Conservation (phyloP, 257 asterid genomes). For the Przewalskia tangutica region DNA sequence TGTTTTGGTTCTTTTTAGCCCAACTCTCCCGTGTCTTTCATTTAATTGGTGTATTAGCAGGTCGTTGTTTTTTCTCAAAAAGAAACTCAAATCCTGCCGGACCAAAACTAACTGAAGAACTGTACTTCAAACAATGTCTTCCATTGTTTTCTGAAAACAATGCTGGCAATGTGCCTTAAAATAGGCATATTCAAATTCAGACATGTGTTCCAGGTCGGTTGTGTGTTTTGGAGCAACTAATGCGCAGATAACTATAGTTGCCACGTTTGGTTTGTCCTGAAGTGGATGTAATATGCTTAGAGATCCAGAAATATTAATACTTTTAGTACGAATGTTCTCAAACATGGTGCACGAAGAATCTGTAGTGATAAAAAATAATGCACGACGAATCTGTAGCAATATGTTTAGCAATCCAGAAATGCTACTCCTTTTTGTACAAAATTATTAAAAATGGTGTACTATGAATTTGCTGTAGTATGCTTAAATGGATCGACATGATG, state of each 20-base stretch:
- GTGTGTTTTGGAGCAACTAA: neutral
- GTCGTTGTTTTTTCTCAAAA: neutral
- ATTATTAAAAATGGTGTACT: neutral
- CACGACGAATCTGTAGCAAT: neutral
- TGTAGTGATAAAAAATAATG: neutral
- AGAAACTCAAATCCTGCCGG: neutral
- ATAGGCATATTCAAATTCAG: neutral
- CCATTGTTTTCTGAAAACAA: neutral
- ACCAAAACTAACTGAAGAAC: neutral
- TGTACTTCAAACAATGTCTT: neutral
- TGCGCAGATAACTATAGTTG: neutral
- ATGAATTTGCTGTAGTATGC: neutral
- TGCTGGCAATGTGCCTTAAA: neutral
- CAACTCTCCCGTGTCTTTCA: neutral
- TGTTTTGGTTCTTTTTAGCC: no score
- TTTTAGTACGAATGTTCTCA: neutral
- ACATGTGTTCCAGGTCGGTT: neutral
- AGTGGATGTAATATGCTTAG: neutral
- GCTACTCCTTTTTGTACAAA: neutral
- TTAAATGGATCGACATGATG: neutral
- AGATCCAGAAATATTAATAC: neutral
- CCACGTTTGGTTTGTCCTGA: neutral
- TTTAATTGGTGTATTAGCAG: neutral
- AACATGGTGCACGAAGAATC: neutral
- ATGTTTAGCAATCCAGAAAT: neutral